Conservation (phyloP, 805 yeast genomes). For the Pichia pseudocactophila region DNA sequence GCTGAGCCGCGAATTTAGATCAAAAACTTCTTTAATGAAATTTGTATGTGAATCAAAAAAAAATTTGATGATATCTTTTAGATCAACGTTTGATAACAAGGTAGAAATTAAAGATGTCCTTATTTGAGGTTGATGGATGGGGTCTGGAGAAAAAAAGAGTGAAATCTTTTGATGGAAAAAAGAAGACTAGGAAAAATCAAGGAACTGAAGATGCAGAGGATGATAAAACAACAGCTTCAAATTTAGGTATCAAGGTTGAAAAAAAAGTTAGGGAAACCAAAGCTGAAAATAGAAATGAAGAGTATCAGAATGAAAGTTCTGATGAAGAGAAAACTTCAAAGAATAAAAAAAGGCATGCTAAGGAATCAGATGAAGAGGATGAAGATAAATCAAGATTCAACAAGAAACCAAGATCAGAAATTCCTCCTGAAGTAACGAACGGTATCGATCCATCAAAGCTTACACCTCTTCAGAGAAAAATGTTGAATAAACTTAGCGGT, state of each 20-base stretch:
- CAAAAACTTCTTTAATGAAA: not conserved
- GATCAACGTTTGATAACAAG: too few species aligned
- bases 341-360: slow-evolving; percentile 4
- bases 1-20: not conserved
- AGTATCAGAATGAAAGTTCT: too few species aligned
- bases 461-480: slow-evolving; percentile 87
- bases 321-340: slow-evolving; percentile 4
- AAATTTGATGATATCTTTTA: too few species aligned
- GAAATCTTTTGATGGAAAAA: slow-evolving; percentile 29
- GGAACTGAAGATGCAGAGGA: slow-evolving; percentile 10
- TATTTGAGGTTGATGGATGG: slow-evolving; percentile 83
- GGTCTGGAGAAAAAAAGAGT: slow-evolving; percentile 47
- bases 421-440: slow-evolving; percentile 18
- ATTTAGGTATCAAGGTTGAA: slow-evolving; percentile 2
- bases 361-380: not conserved
- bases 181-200: slow-evolving; percentile 18
- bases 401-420: slow-evolving; percentile 7
- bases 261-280: slow-evolving; percentile 4
- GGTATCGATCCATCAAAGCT: slow-evolving; percentile 31
- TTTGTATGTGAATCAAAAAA: too few species aligned
- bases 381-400: slow-evolving; percentile 1
- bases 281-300: slow-evolving; percentile 6
- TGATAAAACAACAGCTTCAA: slow-evolving; percentile 5
- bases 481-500: slow-evolving; percentile 92
- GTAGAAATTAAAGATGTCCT: slow-evolving; percentile 40